phyloP scores from a whole-genome alignment of 768 basidiomycete genomes.

The Mrakia frigida region DNA sequence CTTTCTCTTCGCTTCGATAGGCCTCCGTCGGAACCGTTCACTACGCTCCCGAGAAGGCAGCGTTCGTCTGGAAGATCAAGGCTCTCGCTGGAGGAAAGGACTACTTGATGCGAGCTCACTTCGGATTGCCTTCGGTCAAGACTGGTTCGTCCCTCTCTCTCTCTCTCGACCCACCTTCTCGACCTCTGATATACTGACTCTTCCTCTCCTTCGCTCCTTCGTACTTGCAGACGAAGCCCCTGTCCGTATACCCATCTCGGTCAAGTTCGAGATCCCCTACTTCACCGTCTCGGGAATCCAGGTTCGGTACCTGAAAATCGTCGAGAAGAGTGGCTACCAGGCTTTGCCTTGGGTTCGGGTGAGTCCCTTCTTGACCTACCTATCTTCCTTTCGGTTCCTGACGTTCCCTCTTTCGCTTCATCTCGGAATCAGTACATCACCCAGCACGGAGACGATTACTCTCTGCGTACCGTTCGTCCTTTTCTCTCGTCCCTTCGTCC shows the following conservation, averaged over 20 bases:
- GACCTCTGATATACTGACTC: neutral
- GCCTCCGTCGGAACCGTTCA: constrained; percentile 92
- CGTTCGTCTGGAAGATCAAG: constrained; percentile 99
- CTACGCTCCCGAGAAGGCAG: constrained; percentile 95
- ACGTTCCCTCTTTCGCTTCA: neutral
- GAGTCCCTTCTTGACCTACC: neutral
- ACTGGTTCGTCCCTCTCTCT: constrained; percentile 59
- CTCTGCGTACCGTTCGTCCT: constrained; percentile 39
- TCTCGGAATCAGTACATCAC: constrained; percentile 40
- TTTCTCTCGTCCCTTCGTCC: neutral
- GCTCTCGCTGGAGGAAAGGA: constrained; percentile 92
- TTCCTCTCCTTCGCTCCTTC: neutral
- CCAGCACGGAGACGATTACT: constrained; percentile 47
- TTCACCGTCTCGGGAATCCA: constrained; percentile 94
- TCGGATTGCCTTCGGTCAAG: constrained; percentile 88
- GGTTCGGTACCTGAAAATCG: constrained; percentile 95
- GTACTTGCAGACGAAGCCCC: constrained; percentile 28
- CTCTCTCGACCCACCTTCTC: neutral
- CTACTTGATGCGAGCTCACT: constrained; percentile 97
- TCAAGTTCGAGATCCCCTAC: constrained; percentile 98
- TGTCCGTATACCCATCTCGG: constrained; percentile 76
- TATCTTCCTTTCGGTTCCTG: neutral
- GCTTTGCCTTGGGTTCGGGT: constrained; percentile 22
- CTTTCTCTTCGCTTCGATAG: constrained; percentile 46
- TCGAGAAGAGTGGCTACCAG: constrained; percentile 97